Conservation (phyloP, 2,329 filamentous ascomycete species). For the Grosmannia clavigera region DNA sequence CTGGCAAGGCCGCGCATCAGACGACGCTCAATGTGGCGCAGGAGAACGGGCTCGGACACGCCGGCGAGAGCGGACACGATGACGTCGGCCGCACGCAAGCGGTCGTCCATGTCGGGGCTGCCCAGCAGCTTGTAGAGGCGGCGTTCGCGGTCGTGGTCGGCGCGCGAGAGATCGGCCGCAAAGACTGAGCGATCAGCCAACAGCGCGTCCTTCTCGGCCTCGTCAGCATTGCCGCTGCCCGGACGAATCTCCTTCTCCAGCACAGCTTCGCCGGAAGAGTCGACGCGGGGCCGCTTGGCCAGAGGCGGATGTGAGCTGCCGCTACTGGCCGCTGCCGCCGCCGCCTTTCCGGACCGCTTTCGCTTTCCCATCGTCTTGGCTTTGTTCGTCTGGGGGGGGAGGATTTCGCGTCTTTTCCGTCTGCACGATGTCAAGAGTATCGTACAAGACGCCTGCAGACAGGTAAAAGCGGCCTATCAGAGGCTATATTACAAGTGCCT, state of each 20-base stretch:
- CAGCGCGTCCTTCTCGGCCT: slow-evolving; percentile 7
- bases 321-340: background rate
- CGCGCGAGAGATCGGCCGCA: slow-evolving; percentile 35
- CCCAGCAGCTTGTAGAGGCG: slow-evolving; percentile 48
- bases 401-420: background rate
- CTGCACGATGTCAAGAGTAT: background rate
- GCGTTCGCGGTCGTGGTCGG: slow-evolving; percentile 46
- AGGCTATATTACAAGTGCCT: background rate
- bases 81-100: slow-evolving; percentile 45
- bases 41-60: slow-evolving; percentile 39
- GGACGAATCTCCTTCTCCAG: background rate
- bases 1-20: slow-evolving; percentile 84
- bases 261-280: background rate
- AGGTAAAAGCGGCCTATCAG: background rate
- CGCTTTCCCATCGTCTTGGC: slow-evolving; percentile 8
- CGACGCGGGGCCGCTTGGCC: slow-evolving; percentile 8
- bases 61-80: slow-evolving; percentile 40
- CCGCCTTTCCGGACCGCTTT: slow-evolving; percentile 8
- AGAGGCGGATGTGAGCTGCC: background rate
- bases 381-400: background rate
- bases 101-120: slow-evolving; percentile 43
- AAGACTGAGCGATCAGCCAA: slow-evolving; percentile 31
- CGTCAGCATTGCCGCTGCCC: background rate
- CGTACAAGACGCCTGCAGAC: background rate
- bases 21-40: slow-evolving; percentile 49